Evolutionary conservation across 202 grass and related monocot genomes (phyloP).

Genomic region (Miscanthus sacchariflorus): DNA sequence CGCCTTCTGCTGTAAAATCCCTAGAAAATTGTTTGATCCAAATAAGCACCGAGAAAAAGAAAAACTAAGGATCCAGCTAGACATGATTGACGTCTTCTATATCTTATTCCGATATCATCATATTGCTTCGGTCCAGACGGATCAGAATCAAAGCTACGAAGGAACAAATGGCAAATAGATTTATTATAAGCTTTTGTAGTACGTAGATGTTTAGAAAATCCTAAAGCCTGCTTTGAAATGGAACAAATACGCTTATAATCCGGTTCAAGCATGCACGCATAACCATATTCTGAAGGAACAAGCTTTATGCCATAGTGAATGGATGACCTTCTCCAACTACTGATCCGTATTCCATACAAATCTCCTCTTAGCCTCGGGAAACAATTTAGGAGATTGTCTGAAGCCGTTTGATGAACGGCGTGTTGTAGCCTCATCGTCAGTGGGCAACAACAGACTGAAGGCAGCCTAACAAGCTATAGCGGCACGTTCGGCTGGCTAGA

Average conservation of each 20-base stretch:
- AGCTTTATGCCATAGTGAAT: conserved; percentile 8
- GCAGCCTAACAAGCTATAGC: background rate
- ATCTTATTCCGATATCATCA: background rate
- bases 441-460: conserved; percentile 5
- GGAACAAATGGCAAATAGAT: background rate
- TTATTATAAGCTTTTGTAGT: background rate
- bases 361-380: background rate
- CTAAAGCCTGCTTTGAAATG: background rate
- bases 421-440: conserved; percentile 27
- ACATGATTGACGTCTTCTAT: background rate
- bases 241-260: background rate
- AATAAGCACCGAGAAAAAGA: background rate
- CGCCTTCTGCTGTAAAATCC: no score
- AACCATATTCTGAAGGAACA: conserved; percentile 6
- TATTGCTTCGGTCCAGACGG: background rate
- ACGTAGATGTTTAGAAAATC: background rate
- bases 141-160: background rate
- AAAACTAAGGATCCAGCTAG: background rate
- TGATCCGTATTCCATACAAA: conserved; percentile 6
- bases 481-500: no score
- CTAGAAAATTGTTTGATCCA: background rate
- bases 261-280: background rate
- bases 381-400: background rate
- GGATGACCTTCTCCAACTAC: conserved; percentile 30
- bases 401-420: background rate